Percentiles rank a stretch among this genome's conserved stretches.
Conservation (phyloP, 2,329 filamentous ascomycete species). For the Thermothelomyces thermophilus region DNA sequence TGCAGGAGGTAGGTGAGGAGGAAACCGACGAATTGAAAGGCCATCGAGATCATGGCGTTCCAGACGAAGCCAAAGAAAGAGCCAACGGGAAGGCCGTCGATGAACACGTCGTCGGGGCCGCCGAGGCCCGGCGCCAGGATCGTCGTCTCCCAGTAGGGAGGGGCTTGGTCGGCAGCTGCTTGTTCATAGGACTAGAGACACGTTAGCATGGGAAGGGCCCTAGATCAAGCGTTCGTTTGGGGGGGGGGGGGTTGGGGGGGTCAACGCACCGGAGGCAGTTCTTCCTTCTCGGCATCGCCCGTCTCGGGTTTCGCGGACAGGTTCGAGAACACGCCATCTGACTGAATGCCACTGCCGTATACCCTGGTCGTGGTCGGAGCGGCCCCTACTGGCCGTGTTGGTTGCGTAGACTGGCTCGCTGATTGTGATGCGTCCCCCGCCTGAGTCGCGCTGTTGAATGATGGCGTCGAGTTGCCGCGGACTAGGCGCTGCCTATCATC, state of each 20-base stretch:
- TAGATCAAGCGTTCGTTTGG: not conserved
- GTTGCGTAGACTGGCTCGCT: slow-evolving; percentile 19
- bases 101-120: slow-evolving; percentile 89
- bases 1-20: slow-evolving; percentile 95
- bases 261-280: slow-evolving; percentile 78
- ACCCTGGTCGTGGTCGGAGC: slow-evolving; percentile 41
- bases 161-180: slow-evolving; percentile 90
- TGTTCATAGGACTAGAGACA: slow-evolving; percentile 84
- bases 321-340: slow-evolving; percentile 95
- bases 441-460: slow-evolving; percentile 21
- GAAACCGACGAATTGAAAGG: slow-evolving; percentile 95
- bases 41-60: slow-evolving; percentile 96
- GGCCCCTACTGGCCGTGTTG: slow-evolving; percentile 31
- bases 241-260: too few species aligned
- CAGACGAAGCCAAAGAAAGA: slow-evolving; percentile 82
- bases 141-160: slow-evolving; percentile 98
- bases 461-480: slow-evolving; percentile 47
- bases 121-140: slow-evolving; percentile 88
- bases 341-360: slow-evolving; percentile 68
- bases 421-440: slow-evolving; percentile 18
- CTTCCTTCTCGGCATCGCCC: slow-evolving; percentile 72
- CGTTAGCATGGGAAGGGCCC: slow-evolving; percentile 31
- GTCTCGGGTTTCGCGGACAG: slow-evolving; percentile 82
- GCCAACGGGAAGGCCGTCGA: slow-evolving; percentile 90
- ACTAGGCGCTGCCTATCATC: slow-evolving; percentile 86